phyloP scores from a whole-genome alignment of 1,284 basidiomycete genomes.

The Sporisorium iseilematis-ciliati region DNA sequence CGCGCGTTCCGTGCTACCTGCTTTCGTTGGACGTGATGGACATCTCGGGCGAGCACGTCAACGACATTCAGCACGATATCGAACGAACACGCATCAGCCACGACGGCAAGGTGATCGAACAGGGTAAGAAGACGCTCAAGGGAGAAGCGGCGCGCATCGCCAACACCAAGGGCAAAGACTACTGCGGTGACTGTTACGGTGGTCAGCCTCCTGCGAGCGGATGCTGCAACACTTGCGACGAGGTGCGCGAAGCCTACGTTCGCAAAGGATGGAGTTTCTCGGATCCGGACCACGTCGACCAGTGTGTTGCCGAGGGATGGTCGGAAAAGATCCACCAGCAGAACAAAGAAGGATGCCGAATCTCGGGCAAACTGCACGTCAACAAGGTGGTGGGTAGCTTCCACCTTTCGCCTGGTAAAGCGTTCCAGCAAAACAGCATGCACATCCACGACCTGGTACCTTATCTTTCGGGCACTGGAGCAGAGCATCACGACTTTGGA shows the following conservation, averaged over 20 bases:
- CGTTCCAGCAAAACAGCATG: slow-evolving; percentile 87
- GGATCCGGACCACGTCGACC: slow-evolving; percentile 88
- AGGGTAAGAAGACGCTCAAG: slow-evolving; percentile 53
- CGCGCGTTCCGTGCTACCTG: slow-evolving; percentile 92
- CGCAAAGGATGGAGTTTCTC: slow-evolving; percentile 94
- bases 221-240: slow-evolving; percentile 97
- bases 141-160: slow-evolving; percentile 63
- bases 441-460: slow-evolving; percentile 94
- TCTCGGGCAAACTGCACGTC: slow-evolving; percentile 88
- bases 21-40: slow-evolving; percentile 89
- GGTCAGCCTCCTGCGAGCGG: slow-evolving; percentile 79
- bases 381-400: slow-evolving; percentile 83
- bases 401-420: slow-evolving; percentile 79
- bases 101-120: slow-evolving; percentile 72
- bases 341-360: slow-evolving; percentile 91
- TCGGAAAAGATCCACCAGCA: slow-evolving; percentile 92
- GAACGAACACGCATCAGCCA: slow-evolving; percentile 82
- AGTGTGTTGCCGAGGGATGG: slow-evolving; percentile 94
- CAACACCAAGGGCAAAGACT: slow-evolving; percentile 49
- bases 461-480: slow-evolving; percentile 75
- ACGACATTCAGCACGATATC: slow-evolving; percentile 79
- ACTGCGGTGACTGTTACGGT: slow-evolving; percentile 91
- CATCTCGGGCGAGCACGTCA: slow-evolving; percentile 93
- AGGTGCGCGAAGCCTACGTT: slow-evolving; percentile 90
- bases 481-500: slow-evolving; percentile 79